Evolutionary conservation across 2,329 filamentous ascomycete genomes (phyloP).

Genomic region (Parafenestella ontariensis): DNA sequence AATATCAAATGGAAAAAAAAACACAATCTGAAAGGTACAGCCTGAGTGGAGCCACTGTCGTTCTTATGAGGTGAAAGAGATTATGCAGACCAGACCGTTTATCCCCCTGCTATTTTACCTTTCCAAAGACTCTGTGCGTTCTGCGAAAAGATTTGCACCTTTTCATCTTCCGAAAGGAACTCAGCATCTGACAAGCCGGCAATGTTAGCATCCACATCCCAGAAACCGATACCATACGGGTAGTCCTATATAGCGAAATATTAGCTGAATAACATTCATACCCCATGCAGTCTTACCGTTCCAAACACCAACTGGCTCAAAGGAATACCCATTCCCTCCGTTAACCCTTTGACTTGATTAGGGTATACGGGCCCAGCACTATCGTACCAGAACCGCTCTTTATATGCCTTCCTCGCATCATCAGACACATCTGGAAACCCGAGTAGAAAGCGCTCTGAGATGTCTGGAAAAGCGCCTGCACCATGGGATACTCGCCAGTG

Average conservation of each 20-base stretch:
- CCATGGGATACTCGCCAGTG: slow-evolving; percentile 47
- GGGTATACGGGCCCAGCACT: slow-evolving; percentile 48
- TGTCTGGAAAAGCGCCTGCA: slow-evolving; percentile 47
- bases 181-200: slow-evolving; percentile 32
- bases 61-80: too few species aligned
- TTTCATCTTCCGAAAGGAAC: slow-evolving; percentile 30
- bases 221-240: slow-evolving; percentile 48
- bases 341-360: slow-evolving; percentile 44
- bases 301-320: slow-evolving; percentile 46
- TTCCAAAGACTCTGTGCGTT: slow-evolving; percentile 39
- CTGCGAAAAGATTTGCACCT: slow-evolving; percentile 33
- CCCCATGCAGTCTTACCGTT: slow-evolving; percentile 30
- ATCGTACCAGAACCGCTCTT: slow-evolving; percentile 47
- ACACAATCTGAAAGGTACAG: too few species aligned
- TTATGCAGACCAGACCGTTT: too few species aligned
- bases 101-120: slow-evolving; percentile 23
- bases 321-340: slow-evolving; percentile 40
- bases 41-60: too few species aligned
- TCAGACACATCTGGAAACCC: slow-evolving; percentile 36
- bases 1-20: too few species aligned
- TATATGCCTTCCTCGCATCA: slow-evolving; percentile 37
- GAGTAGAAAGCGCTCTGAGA: slow-evolving; percentile 44
- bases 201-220: slow-evolving; percentile 45
- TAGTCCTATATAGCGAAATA: slow-evolving; percentile 35
- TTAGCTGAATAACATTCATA: neutral